Conservation (phyloP, 805 yeast genomes). For the Kuraishia cidri region DNA sequence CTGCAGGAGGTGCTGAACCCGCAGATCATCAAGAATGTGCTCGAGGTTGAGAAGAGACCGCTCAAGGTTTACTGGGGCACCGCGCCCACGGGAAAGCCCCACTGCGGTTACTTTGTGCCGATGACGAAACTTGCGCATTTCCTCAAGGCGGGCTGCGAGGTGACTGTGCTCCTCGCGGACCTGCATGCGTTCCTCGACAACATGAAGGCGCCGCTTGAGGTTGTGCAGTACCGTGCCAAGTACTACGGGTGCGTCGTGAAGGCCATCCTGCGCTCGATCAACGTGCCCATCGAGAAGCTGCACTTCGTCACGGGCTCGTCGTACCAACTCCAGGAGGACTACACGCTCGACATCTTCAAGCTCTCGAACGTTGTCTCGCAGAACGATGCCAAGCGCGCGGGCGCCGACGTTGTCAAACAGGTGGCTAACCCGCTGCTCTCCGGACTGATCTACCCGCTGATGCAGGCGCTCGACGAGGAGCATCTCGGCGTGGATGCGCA, state of each 20-base stretch:
- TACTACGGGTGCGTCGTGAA: constrained; percentile 82
- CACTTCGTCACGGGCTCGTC: constrained; percentile 80
- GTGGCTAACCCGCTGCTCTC: constrained; percentile 88
- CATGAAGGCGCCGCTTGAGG: constrained; percentile 96
- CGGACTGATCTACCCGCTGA: constrained; percentile 93
- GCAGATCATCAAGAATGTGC: constrained; percentile 76
- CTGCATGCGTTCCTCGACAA: constrained; percentile 95
- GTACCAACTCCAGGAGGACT: constrained; percentile 73
- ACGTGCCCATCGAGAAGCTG: constrained; percentile 87
- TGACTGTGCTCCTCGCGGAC: constrained; percentile 86
- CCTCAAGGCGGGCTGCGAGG: constrained; percentile 93
- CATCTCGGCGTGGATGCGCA: constrained; percentile 84
- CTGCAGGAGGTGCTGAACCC: constrained; percentile 89
- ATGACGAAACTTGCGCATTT: constrained; percentile 96
- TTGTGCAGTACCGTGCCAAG: constrained; percentile 79
- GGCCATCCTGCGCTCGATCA: constrained; percentile 75
- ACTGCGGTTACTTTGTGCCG: constrained; percentile 97
- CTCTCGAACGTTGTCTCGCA: constrained; percentile 80
- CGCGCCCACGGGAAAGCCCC: constrained; percentile 98
- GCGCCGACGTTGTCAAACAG: constrained; percentile 99
- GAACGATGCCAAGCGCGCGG: constrained; percentile 97
- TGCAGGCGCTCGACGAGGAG: constrained; percentile 98
- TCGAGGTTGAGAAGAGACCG: constrained; percentile 76
- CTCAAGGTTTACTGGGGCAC: constrained; percentile 96
- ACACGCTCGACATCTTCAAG: constrained; percentile 84